Base-by-base conservation (phyloP, 192 early-diverging fungal species). In the Phlyctochytrium planicorne region DNA sequence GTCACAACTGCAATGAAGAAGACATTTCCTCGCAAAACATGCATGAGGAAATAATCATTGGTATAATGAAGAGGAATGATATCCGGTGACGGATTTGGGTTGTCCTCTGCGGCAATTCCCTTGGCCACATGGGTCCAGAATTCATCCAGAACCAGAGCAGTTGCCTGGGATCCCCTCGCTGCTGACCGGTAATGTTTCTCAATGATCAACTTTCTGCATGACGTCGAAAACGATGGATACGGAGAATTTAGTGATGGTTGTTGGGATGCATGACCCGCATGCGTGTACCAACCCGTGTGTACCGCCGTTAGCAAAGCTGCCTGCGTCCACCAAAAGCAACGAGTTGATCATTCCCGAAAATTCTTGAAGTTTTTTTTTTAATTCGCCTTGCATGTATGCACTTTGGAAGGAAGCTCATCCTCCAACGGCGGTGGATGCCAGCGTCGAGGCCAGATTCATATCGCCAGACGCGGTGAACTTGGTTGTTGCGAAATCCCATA, bases 181-280 rank as follows among this genome's bases (percentile, higher is more conserved):
- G 79, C 63, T 60, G 86, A 82, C 55, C 90, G 83, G 90, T 90
- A 95, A 72, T 93, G 93, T 62, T 95, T 95, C 73, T 95, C 90
- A 53, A 95, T 90, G 57, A 95, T 84, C 47, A 92, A 87, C 72
- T 88, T 89, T 27, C 91, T 94, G 71, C 57, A 55, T 60, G 14
- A 17, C 12, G 29, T 17, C 33, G 23, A 62, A 35, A 24, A 40
- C 23, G 24, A 57, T 24, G 55, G 16, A 29, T 34, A 57, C 55
- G 55, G 27, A 10, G 23, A 10, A 32, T 57, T 71, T 52, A 36
- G 53, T 56, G 30, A 68, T 34, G 59, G n/a, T n/a, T 66, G 31
- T 32, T 23, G 14, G 60, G 52, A 30, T 25, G 6, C 50, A 24
- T 16, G 10, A 36, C 16, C 47, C 2, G 35, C 4, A 30, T 34